Percentiles rank a stretch among this genome's conserved stretches.
These are phyloP conservation scores for Metschnikowia baotianmanensis DNA, from an alignment of 805 yeast genomes.

Conservation along the genomic window DNA sequence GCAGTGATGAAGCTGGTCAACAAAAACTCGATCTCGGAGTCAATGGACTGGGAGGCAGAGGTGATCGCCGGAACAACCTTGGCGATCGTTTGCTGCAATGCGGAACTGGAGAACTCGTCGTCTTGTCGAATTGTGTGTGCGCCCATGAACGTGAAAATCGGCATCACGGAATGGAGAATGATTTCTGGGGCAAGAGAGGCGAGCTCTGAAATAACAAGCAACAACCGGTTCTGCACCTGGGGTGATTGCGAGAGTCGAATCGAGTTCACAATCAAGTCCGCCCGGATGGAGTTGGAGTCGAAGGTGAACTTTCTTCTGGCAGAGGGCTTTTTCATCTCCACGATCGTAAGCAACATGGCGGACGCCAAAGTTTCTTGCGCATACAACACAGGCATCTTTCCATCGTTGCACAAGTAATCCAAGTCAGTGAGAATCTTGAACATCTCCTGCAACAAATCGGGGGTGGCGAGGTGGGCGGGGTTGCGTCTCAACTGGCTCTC, in stretches of 20 bases:
- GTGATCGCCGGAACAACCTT: conserved; percentile 87
- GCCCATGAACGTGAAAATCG: conserved; percentile 99
- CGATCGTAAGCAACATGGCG: conserved; percentile 73
- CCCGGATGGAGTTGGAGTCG: conserved; percentile 70
- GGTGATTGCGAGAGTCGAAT: conserved; percentile 89
- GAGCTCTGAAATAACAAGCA: conserved; percentile 80
- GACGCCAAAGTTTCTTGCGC: conserved; percentile 89
- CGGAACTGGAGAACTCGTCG: conserved; percentile 90
- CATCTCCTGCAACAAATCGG: conserved; percentile 48
- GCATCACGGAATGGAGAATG: conserved; percentile 95
- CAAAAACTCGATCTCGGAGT: conserved; percentile 74
- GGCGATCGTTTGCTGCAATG: conserved; percentile 85
- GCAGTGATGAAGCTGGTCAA: conserved; percentile 91
- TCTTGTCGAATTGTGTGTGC: conserved; percentile 96
- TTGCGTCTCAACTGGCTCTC: conserved; percentile 48
- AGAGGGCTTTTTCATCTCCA: conserved; percentile 43
- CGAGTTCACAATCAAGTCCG: conserved; percentile 87
- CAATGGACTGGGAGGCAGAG: conserved; percentile 43
- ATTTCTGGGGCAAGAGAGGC: conserved; percentile 89
- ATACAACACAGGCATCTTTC: conserved; percentile 85
- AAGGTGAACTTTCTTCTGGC: conserved; percentile 32
- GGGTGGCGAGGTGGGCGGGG: conserved; percentile 31
- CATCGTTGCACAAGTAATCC: conserved; percentile 85
- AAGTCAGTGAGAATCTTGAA: conserved; percentile 69
- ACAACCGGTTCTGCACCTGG: conserved; percentile 86